Evolutionary conservation across 306 rosid genomes (phyloP).

Genomic region (Vigna reflexopilosa): DNA sequence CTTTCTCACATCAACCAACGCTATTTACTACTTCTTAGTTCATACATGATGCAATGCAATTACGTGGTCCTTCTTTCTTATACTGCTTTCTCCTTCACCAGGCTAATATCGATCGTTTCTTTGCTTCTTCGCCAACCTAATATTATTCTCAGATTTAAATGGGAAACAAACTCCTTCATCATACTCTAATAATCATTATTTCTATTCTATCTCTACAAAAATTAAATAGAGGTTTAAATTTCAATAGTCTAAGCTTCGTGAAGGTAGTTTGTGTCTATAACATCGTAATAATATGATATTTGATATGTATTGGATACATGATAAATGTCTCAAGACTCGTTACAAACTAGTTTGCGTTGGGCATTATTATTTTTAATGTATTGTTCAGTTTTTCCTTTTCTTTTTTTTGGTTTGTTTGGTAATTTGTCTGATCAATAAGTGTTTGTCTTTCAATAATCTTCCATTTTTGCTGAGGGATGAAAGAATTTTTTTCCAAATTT

Average conservation of each 20-base stretch:
- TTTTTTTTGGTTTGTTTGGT: background rate
- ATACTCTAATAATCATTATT: background rate
- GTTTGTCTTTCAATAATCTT: background rate
- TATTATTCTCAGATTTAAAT: conserved; percentile 24
- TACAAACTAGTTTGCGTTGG: background rate
- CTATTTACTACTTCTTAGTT: conserved; percentile 13
- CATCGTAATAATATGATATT: conserved; percentile 25
- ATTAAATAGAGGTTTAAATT: background rate
- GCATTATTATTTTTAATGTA: background rate
- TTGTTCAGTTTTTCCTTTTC: conserved; percentile 1
- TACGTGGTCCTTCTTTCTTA: conserved; percentile 39
- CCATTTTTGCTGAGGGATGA: background rate
- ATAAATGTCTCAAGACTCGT: conserved; percentile 15
- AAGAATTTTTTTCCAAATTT: conserved; percentile 8
- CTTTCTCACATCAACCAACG: conserved; percentile 41
- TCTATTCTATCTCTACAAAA: background rate
- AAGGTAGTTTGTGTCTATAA: background rate
- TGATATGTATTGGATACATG: background rate
- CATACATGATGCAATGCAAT: conserved; percentile 9
- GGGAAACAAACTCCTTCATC: conserved; percentile 13
- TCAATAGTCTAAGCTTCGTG: background rate
- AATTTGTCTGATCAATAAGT: conserved; percentile 12
- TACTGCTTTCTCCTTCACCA: background rate
- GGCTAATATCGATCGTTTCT: conserved; percentile 21
- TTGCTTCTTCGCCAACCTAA: background rate